Percentiles rank a stretch among this genome's conserved stretches.
These are phyloP conservation scores for Hypoxylon sp. DNA, from an alignment of 2,329 filamentous ascomycete species.

Conservation along the genomic window DNA sequence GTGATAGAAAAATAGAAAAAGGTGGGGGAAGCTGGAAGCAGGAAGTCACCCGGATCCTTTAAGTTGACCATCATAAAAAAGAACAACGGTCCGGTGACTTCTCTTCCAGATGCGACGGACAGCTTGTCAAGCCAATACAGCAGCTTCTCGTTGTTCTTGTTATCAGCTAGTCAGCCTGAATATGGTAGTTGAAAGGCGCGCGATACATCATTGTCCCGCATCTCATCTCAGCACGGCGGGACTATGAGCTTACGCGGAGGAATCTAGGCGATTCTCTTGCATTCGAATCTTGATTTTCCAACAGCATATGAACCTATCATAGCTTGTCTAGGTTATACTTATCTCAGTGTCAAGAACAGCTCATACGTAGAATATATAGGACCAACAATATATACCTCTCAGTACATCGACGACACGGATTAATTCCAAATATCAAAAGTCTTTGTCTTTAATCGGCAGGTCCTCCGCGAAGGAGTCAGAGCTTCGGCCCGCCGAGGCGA, in stretches of 20 bases:
- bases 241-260: not conserved
- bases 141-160: not conserved
- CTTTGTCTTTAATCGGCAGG: not conserved
- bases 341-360: not conserved
- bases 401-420: not conserved
- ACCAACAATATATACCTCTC: not conserved
- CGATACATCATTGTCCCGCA: not conserved
- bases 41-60: slow-evolving; percentile 1
- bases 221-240: not conserved
- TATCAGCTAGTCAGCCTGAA: not conserved
- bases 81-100: not conserved
- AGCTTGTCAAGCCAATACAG: not conserved
- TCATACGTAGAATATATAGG: not conserved
- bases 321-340: not conserved
- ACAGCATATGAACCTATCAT: not conserved
- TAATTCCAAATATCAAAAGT: not conserved
- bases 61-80: not conserved
- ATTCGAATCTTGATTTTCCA: not conserved
- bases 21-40: slow-evolving; percentile 1
- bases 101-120: not conserved
- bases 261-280: not conserved
- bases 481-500: not conserved
- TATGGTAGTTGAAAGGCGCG: not conserved
- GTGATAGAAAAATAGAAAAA: not conserved
- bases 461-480: not conserved